Evolutionary conservation across 2,329 filamentous ascomycete species (phyloP), one percentile per base, ranked within the genome.

Genomic region (Colletotrichum kahawae): DNA sequence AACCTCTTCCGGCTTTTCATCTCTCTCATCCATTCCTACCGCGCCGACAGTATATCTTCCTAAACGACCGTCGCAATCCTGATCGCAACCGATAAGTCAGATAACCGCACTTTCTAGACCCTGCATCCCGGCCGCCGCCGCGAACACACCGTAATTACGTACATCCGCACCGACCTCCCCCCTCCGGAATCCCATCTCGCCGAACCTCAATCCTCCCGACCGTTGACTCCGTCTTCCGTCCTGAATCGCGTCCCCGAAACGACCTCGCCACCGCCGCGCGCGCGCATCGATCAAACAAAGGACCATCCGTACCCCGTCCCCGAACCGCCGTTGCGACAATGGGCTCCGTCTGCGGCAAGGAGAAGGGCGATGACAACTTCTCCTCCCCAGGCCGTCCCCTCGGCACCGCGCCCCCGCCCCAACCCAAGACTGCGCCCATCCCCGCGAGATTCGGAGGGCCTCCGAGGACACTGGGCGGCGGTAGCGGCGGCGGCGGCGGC

Each of bases 321-420:
- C 43, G 13, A 43, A 67, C 69, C 67, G 57, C 21, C 33, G 59
- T 38, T 56, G 70, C 36, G 74, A 83, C 74, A 78, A 98, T 98
- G 96, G 96, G 96, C 75, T 96, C 95, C 83, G 90, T 95, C 85
- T 98, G 95, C 87, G 94, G 95, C 82, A 95, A 95, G 83, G 89
- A 94, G 92, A 84, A 91, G 36, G 86, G 90, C 77, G 92, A 94
- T 79, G 92, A 94, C 79, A 88, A 91, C 83, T 97, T 95, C 86
- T 85, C 91, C 67, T 90, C 91, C 69, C 93, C 94, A 64, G 95
- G 95, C 75, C 93, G 95, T 69, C 90, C 92, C 48, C 88, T 98
- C 70, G 93, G 92, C 78, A 88, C 92, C 48, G 87, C 88, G 7
- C 86, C 87, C 54, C 88, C 81, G 84, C 83, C 86, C 77, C 88